Percentiles rank a stretch among this genome's conserved stretches.
Conservation (phyloP, 768 basidiomycete species). For the Phlebiopsis flavidoalba region DNA sequence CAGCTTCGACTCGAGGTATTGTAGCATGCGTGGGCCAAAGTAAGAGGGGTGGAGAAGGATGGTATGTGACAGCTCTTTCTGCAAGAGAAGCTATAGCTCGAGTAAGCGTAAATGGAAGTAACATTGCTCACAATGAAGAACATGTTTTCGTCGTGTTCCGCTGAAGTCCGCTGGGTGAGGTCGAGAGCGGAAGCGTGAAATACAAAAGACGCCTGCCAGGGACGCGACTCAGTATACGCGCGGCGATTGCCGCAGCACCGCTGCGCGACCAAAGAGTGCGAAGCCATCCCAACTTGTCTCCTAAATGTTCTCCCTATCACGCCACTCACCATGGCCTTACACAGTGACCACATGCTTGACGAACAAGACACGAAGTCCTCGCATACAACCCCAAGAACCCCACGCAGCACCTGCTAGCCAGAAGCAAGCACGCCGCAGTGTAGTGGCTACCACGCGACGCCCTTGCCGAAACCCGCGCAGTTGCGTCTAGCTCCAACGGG, state of each 20-base stretch:
- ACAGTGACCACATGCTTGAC: neutral
- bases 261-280: neutral
- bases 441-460: too few relatives aligned
- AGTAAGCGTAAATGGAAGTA: neutral
- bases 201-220: neutral
- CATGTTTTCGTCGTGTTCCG: conserved; percentile 10
- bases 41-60: conserved; percentile 97
- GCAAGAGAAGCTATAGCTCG: neutral
- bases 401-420: neutral
- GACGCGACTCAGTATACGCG: neutral
- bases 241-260: conserved; percentile 3
- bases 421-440: neutral
- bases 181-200: neutral
- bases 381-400: neutral
- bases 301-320: neutral
- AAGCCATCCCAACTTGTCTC: neutral
- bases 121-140: conserved; percentile 22
- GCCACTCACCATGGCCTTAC: neutral
- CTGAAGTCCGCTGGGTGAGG: neutral
- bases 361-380: neutral
- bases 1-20: conserved; percentile 88
- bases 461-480: neutral
- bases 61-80: conserved; percentile 98
- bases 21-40: conserved; percentile 93
- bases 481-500: conserved; percentile 32